These are phyloP conservation scores for Vaccinium vitisidaea DNA, from an alignment of 148 eudicot species.

Conservation along the genomic window DNA sequence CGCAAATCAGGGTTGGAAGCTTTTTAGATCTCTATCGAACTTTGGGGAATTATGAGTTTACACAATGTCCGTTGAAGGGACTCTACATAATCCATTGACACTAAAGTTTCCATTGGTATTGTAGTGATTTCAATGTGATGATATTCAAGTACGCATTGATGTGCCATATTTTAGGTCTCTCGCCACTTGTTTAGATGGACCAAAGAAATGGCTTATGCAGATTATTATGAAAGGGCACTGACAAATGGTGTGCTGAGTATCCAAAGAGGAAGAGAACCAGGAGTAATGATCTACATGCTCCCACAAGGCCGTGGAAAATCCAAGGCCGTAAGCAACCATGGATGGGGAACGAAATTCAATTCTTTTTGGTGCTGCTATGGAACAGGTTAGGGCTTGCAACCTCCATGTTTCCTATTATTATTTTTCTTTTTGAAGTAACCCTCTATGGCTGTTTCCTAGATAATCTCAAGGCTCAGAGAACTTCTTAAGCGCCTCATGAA, in stretches of 20 bases:
- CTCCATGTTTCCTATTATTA: background rate
- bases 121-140: background rate
- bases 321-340: slow-evolving; percentile 53
- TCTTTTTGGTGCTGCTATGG: slow-evolving; percentile 97
- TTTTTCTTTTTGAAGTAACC: background rate
- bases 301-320: slow-evolving; percentile 76
- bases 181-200: slow-evolving; percentile 93
- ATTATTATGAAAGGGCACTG: slow-evolving; percentile 84
- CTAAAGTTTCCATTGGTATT: background rate
- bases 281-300: slow-evolving; percentile 94
- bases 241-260: slow-evolving; percentile 91
- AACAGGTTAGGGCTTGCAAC: slow-evolving; percentile 51
- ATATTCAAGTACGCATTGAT: background rate
- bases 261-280: slow-evolving; percentile 84
- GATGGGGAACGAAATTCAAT: slow-evolving; percentile 71
- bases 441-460: background rate
- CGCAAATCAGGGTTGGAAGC: background rate
- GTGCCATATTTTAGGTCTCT: slow-evolving; percentile 53
- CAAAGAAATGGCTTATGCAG: slow-evolving; percentile 77
- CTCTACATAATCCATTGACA: background rate
- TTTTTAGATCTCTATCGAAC: background rate
- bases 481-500: background rate
- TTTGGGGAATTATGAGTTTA: background rate
- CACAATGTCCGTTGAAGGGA: background rate
- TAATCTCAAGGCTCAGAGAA: background rate